These are phyloP conservation scores for Dryadomyces quercivorus DNA, from an alignment of 2,329 filamentous ascomycete species.

Conservation along the genomic window DNA sequence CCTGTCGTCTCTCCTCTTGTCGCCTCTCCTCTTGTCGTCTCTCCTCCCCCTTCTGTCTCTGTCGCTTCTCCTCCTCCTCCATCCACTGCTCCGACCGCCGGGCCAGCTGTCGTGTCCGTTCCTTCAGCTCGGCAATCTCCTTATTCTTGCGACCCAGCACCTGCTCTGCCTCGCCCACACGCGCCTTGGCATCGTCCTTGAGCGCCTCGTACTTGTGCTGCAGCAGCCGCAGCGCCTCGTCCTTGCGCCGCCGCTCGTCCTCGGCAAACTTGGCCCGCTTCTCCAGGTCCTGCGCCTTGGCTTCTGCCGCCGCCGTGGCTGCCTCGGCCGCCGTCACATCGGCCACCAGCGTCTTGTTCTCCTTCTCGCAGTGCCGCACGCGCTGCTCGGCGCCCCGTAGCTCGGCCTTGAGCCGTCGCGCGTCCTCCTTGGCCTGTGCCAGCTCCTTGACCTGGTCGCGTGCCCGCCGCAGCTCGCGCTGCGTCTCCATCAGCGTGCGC, in stretches of 20 bases:
- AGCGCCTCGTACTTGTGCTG: constrained; percentile 36
- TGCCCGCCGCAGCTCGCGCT: constrained; percentile 41
- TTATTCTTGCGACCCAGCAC: constrained; percentile 44
- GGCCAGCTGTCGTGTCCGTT: constrained; percentile 15
- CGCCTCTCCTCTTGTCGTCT: no score
- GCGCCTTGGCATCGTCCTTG: constrained; percentile 38
- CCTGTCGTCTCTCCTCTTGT: no score
- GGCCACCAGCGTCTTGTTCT: constrained; percentile 20
- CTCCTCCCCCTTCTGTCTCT: no score
- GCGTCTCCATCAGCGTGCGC: constrained; percentile 37
- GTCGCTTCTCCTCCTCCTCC: background rate
- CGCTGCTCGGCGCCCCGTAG: constrained; percentile 35
- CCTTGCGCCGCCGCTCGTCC: constrained; percentile 24
- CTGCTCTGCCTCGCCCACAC: constrained; percentile 41
- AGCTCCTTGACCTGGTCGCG: constrained; percentile 41
- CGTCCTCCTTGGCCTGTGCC: constrained; percentile 36
- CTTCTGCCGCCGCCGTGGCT: constrained; percentile 15
- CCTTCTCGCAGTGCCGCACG: constrained; percentile 23
- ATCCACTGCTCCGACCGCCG: background rate
- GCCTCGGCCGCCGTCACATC: constrained; percentile 17
- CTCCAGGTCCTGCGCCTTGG: constrained; percentile 18
- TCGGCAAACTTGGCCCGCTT: constrained; percentile 18
- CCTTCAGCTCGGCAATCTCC: constrained; percentile 44
- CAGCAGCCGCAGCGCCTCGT: constrained; percentile 38
- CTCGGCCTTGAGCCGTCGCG: constrained; percentile 37